phyloP scores from a whole-genome alignment of 441 rosid species.

The Metrosideros polymorpha region DNA sequence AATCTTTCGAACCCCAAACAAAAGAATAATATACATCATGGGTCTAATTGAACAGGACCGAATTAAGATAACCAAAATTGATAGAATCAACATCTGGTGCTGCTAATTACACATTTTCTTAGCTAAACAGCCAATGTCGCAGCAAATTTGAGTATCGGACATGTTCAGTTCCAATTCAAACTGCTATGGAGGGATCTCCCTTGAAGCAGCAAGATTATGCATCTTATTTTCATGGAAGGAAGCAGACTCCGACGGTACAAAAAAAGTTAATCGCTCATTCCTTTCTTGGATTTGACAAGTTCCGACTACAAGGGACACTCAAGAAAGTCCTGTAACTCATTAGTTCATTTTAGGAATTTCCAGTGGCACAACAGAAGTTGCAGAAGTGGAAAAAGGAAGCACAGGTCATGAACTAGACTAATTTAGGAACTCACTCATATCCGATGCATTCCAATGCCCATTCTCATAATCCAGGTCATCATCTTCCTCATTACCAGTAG shows the following conservation, averaged over 20 bases:
- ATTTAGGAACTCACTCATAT: not conserved
- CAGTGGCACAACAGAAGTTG: not conserved
- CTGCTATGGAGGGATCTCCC: not conserved
- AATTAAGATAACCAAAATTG: not conserved
- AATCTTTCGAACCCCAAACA: not conserved
- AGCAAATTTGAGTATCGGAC: not conserved
- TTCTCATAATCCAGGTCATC: not conserved
- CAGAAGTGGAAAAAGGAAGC: not conserved
- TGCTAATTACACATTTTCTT: not conserved
- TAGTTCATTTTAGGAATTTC: not conserved
- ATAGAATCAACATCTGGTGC: not conserved
- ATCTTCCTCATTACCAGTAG: not conserved
- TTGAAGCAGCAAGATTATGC: not conserved
- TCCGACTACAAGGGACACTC: not conserved
- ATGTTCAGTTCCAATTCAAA: not conserved
- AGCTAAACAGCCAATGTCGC: not conserved
- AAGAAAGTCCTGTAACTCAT: not conserved
- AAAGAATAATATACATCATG: not conserved
- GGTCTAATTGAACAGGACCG: not conserved
- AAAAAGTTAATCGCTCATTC: not conserved
- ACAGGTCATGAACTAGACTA: not conserved
- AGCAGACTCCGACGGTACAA: not conserved
- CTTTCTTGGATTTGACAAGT: not conserved
- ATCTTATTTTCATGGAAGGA: not conserved
- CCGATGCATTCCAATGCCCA: not conserved